phyloP scores from a whole-genome alignment of 139 green algal species.

The Volvox africanus region DNA sequence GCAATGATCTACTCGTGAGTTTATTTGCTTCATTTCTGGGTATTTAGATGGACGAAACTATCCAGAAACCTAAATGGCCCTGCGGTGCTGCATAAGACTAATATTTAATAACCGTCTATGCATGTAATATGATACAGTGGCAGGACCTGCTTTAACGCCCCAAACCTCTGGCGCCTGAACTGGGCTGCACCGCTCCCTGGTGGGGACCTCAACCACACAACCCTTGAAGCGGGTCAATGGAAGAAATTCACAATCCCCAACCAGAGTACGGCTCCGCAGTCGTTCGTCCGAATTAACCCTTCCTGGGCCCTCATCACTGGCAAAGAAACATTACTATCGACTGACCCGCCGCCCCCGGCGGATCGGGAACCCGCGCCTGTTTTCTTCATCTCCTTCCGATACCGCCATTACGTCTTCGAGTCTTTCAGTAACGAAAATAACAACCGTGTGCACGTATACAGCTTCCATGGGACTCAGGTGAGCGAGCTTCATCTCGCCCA shows the following conservation, averaged over 20 bases:
- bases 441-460: not conserved
- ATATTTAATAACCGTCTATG: no score
- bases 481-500: no score
- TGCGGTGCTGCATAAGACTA: no score
- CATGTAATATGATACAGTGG: not conserved
- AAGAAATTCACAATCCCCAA: not conserved
- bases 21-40: no score
- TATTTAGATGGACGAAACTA: no score
- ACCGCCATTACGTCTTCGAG: not conserved
- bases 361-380: not conserved
- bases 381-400: slow-evolving; percentile 19
- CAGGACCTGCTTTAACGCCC: slow-evolving; percentile 6
- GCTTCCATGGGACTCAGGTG: not conserved
- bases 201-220: not conserved
- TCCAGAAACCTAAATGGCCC: no score
- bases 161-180: not conserved
- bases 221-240: not conserved
- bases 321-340: no score
- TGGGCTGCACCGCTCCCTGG: not conserved
- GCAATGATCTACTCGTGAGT: no score
- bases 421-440: not conserved
- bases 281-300: slow-evolving; percentile 10
- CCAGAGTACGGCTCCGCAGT: not conserved
- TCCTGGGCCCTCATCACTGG: not conserved
- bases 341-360: no score